Evolutionary conservation across 768 basidiomycete species (phyloP).

Genomic region (Megacollybia marginata): DNA sequence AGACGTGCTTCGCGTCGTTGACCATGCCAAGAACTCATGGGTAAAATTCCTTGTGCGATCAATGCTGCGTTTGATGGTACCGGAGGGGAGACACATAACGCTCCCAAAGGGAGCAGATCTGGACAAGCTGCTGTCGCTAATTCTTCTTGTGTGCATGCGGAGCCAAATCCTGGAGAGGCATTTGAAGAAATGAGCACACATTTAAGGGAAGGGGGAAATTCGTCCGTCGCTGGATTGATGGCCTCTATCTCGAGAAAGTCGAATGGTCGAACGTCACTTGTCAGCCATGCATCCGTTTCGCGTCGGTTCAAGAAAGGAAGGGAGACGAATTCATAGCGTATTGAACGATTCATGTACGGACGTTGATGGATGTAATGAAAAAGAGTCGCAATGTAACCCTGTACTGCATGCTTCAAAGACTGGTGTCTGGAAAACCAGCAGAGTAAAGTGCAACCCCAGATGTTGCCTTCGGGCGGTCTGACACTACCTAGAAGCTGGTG

Average conservation of each 20-base stretch:
- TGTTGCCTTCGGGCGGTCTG: slow-evolving; percentile 12
- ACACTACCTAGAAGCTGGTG: slow-evolving; percentile 25
- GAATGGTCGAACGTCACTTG: slow-evolving; percentile 8
- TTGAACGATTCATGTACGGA: neutral
- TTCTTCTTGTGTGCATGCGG: slow-evolving; percentile 26
- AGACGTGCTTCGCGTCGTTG: slow-evolving; percentile 18
- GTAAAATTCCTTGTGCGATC: slow-evolving; percentile 14
- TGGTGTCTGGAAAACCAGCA: slow-evolving; percentile 24
- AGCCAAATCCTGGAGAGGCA: slow-evolving; percentile 23
- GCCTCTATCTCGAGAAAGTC: slow-evolving; percentile 15
- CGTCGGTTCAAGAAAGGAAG: neutral
- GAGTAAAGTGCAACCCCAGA: slow-evolving; percentile 24
- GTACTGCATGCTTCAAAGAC: slow-evolving; percentile 18
- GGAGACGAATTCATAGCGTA: neutral
- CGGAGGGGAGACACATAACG: slow-evolving; percentile 22
- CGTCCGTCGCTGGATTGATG: slow-evolving; percentile 10
- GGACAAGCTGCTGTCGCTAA: slow-evolving; percentile 23
- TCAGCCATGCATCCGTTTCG: neutral
- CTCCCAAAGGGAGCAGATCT: slow-evolving; percentile 19
- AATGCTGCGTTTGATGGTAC: slow-evolving; percentile 18
- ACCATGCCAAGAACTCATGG: slow-evolving; percentile 18
- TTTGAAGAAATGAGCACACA: slow-evolving; percentile 24
- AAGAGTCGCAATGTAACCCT: slow-evolving; percentile 20
- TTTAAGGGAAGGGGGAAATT: slow-evolving; percentile 16
- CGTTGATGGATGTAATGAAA: slow-evolving; percentile 19